Base-by-base conservation (phyloP, 2,329 filamentous ascomycete genomes). In the Hypoxylon rubiginosum region DNA sequence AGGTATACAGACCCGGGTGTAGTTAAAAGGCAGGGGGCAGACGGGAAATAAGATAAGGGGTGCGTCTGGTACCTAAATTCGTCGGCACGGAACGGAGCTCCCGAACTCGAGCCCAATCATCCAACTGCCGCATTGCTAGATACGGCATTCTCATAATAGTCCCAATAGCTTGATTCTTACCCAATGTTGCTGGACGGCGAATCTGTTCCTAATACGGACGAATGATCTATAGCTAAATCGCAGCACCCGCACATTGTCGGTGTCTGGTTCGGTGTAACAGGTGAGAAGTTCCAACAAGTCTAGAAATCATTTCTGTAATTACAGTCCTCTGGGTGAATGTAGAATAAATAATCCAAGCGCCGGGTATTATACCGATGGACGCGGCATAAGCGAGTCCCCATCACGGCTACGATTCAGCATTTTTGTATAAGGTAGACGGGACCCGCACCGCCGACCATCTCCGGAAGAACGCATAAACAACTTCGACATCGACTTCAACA, bases 251-350 rank as follows among this genome's bases (percentile, higher is more conserved):
- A 19, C n/a, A 24, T 48, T 58, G 24, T 24, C 15, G 54, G 39
- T 30, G 21, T 34, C 17, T 62, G 30, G 24, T 39, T 71, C 48
- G 54, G 65, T 71, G 59, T 62, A 41, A 59, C 54, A 58, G 64
- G 65, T 69, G 67, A 71, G 61, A 36, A 39, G 36, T 51, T 56
- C 54, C 24, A 32, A 41, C 39, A 46, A 65, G 61, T 59, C 45
- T 62, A 54, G 28, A 60, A 48, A 30, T 50, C 53, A 59, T 61
- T 52, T 52, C 52, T 56, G 67, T 72, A 64, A 73, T 72, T 70
- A 64, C 51, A 46, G 39, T 64, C 61, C 62, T 72, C 67, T 73
- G 72, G 72, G 72, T 74, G 70, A 74, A 74, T 74, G 62, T 55
- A 28, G 65, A 69, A 66, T 69, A 58, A 65, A 57, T 52, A 61